phyloP scores from a whole-genome alignment of 257 asterid species.

The Coffea eugenioides region DNA sequence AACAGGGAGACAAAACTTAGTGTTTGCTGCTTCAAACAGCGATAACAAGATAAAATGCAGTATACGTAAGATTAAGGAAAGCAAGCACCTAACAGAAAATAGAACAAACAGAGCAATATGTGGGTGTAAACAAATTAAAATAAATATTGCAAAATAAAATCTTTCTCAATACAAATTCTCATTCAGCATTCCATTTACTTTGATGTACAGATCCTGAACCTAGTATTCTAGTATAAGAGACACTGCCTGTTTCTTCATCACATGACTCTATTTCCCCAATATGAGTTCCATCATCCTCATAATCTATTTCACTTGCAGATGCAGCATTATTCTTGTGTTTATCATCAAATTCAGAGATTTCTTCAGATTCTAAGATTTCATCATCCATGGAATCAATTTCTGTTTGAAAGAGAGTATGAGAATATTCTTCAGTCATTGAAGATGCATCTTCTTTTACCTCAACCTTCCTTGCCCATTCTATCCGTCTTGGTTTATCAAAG shows the following conservation, averaged over 20 bases:
- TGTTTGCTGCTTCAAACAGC: too few relatives aligned
- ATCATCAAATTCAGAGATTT: slow-evolving; percentile 38
- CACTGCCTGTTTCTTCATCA: not conserved
- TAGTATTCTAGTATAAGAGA: not conserved
- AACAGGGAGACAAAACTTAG: too few relatives aligned
- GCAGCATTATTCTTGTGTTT: slow-evolving; percentile 12
- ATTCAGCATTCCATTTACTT: slow-evolving; percentile 8
- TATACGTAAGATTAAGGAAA: too few relatives aligned
- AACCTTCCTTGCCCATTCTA: slow-evolving; percentile 7
- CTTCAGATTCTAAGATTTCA: slow-evolving; percentile 19
- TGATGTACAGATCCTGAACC: slow-evolving; percentile 1
- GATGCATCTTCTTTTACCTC: slow-evolving; percentile 11
- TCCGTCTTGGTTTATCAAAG: slow-evolving; percentile 38
- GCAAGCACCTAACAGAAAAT: too few relatives aligned
- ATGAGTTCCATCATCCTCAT: slow-evolving; percentile 21
- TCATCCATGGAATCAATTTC: slow-evolving; percentile 24
- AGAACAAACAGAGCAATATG: too few relatives aligned
- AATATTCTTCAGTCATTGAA: slow-evolving; percentile 14
- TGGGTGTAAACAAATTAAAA: too few relatives aligned
- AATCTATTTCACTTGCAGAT: slow-evolving; percentile 23
- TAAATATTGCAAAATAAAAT: too few relatives aligned
- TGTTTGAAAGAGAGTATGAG: slow-evolving; percentile 19
- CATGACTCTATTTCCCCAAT: slow-evolving; percentile 15
- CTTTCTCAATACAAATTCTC: not conserved
- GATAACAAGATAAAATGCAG: too few relatives aligned